phyloP scores from a whole-genome alignment of 495 filamentous ascomycete genomes.

The Lichenothelia convexa region DNA sequence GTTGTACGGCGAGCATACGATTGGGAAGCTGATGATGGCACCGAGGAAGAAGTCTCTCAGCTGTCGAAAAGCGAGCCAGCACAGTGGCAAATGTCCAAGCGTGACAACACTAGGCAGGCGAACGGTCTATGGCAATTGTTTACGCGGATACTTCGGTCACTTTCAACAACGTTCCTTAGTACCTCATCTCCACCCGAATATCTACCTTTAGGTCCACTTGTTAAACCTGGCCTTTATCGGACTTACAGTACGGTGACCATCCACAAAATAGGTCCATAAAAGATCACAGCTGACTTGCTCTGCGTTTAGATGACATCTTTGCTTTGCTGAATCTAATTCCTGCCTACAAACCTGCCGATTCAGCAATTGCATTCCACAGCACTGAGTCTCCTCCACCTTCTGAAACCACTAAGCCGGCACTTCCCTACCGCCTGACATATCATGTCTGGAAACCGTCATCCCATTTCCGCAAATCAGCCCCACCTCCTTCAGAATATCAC shows the following conservation, averaged over 20 bases:
- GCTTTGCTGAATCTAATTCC: constrained; percentile 56
- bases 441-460: constrained; percentile 64
- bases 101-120: too few relatives aligned
- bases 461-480: constrained; percentile 54
- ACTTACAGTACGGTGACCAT: constrained; percentile 34
- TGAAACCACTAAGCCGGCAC: constrained; percentile 2
- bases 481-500: constrained; percentile 60
- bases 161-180: too few relatives aligned
- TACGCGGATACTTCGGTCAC: too few relatives aligned
- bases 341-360: constrained; percentile 37
- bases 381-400: too few relatives aligned
- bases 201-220: constrained; percentile 41
- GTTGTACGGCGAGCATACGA: constrained; percentile 49
- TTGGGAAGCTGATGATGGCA: constrained; percentile 24
- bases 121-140: too few relatives aligned
- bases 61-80: too few relatives aligned
- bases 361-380: too few relatives aligned
- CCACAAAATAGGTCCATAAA: background rate
- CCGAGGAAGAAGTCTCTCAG: constrained; percentile 2
- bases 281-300: background rate
- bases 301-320: constrained; percentile 43
- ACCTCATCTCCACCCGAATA: constrained; percentile 3
- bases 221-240: constrained; percentile 60
- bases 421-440: constrained; percentile 48
- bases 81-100: too few relatives aligned